These are phyloP conservation scores for Triangularia setosa DNA, from an alignment of 2,329 filamentous ascomycete genomes.

Conservation along the genomic window DNA sequence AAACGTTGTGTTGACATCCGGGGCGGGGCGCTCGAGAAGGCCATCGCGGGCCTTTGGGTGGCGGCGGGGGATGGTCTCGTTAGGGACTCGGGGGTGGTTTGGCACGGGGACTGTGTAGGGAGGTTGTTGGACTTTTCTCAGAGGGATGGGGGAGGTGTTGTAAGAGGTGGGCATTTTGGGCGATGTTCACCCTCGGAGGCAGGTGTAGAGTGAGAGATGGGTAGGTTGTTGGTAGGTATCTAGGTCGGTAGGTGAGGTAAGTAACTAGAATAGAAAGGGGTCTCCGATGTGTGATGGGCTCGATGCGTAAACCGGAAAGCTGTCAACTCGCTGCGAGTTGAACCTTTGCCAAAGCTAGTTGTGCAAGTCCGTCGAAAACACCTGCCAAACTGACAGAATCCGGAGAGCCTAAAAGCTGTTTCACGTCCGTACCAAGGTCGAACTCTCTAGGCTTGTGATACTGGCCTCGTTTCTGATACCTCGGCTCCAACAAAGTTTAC, in stretches of 20 bases:
- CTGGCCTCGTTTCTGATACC: neutral
- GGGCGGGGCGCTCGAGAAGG: constrained; percentile 61
- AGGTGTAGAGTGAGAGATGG: too few relatives aligned
- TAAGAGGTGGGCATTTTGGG: constrained; percentile 38
- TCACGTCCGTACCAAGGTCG: neutral
- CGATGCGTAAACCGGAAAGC: neutral
- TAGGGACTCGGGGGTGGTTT: constrained; percentile 63
- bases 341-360: neutral
- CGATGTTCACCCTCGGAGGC: too few relatives aligned
- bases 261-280: neutral
- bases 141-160: constrained; percentile 43
- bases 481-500: neutral
- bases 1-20: constrained; percentile 71
- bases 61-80: constrained; percentile 80
- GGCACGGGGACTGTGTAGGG: constrained; percentile 73
- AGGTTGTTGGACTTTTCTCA: constrained; percentile 60
- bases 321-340: neutral
- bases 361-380: neutral
- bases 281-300: neutral
- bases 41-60: constrained; percentile 68
- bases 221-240: constrained; percentile 1
- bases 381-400: neutral
- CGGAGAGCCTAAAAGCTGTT: neutral
- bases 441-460: neutral
- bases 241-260: neutral